Evolutionary conservation across 116 monocot species (phyloP).

Genomic region (Cymodocea nodosa): DNA sequence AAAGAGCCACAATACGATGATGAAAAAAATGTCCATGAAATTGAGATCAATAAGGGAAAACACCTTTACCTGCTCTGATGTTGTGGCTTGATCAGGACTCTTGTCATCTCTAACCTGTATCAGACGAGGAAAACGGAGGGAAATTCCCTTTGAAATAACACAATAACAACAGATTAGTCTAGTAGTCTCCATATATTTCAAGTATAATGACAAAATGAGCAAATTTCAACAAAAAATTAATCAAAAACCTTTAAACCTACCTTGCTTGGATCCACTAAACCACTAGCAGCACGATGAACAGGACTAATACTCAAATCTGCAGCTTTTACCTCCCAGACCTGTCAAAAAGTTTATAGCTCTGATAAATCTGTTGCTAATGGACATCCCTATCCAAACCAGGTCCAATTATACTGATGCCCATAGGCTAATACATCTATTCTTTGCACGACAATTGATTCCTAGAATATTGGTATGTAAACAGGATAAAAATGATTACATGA

Average conservation of each 20-base stretch:
- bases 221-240: background rate
- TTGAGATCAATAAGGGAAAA: background rate
- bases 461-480: no score
- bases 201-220: background rate
- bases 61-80: slow-evolving; percentile 65
- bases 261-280: slow-evolving; percentile 84
- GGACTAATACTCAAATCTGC: slow-evolving; percentile 99
- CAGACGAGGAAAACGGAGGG: slow-evolving; percentile 92
- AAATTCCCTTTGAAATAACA: slow-evolving; percentile 55
- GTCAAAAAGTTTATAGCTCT: slow-evolving; percentile 7
- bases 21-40: background rate
- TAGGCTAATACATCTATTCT: no score
- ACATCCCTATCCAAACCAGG: background rate
- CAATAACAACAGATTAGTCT: background rate
- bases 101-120: slow-evolving; percentile 78
- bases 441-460: no score
- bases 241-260: slow-evolving; percentile 15
- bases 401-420: no score
- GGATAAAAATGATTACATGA: no score
- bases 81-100: slow-evolving; percentile 83
- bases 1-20: background rate
- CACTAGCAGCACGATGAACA: slow-evolving; percentile 93
- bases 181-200: background rate
- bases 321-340: slow-evolving; percentile 99
- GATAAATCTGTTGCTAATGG: background rate